A percentile compares a stretch with the other conserved stretches of the same genome.
phyloP scores from a whole-genome alignment of 331 rosid genomes.

The Quercus tomentella region DNA sequence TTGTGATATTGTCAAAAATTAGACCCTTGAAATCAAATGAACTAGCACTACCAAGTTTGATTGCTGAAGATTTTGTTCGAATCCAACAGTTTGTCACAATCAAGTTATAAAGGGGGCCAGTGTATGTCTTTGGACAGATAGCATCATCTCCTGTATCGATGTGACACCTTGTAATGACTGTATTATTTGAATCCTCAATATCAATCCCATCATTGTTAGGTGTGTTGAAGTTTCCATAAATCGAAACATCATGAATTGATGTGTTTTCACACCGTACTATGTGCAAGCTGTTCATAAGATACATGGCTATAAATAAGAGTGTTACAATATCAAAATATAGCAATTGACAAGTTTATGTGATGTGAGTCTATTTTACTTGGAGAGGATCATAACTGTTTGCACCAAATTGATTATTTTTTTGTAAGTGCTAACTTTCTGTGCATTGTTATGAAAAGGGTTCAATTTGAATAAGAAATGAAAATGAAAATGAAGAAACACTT shows the following conservation, averaged over 20 bases:
- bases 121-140: constrained; percentile 78
- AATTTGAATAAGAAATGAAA: no score
- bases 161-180: constrained; percentile 70
- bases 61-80: constrained; percentile 87
- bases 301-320: background rate
- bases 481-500: no score
- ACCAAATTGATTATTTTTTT: no score
- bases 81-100: constrained; percentile 77
- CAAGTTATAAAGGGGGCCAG: constrained; percentile 69
- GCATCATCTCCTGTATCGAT: constrained; percentile 97
- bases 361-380: no score
- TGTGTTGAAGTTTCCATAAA: constrained; percentile 80
- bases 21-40: constrained; percentile 63
- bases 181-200: constrained; percentile 90
- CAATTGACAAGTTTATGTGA: background rate
- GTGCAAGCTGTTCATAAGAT: constrained; percentile 42
- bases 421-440: no score
- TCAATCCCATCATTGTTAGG: constrained; percentile 96
- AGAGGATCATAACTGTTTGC: background rate
- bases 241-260: constrained; percentile 53
- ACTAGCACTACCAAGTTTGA: constrained; percentile 90
- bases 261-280: constrained; percentile 58
- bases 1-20: constrained; percentile 71
- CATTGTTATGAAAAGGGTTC: no score
- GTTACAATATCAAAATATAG: background rate